Base-by-base conservation (phyloP, 768 basidiomycete genomes). In the Kwoniella sp. region DNA sequence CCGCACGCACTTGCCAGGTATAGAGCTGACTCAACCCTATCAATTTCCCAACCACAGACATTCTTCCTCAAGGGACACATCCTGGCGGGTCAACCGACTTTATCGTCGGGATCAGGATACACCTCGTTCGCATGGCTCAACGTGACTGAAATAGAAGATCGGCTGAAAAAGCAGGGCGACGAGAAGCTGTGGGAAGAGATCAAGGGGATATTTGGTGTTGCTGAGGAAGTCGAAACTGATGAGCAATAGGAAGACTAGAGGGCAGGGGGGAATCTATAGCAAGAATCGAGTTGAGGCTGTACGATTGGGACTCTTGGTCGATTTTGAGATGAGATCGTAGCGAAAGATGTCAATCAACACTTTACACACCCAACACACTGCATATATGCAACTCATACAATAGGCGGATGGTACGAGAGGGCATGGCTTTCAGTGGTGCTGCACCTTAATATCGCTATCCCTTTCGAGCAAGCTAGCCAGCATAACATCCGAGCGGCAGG, bases 11-110 rank as follows among this genome's bases (percentile, higher is more conserved):
- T 68, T 55, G 59, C 59, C 25, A 52, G n/a, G n/a, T n/a, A n/a
- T n/a, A n/a, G n/a, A 51, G 26, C 22, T n/a, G 25, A 31, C 29
- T 5, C 13, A 17, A 5, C 4, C 26, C 23, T 17, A 31, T 63
- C 45, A 30, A 59, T 3, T 54, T 58, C 25, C 13, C 28, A 7
- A 55, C 61, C 17, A 38, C 73, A 96, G 93, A 85, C 90, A 22
- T 99, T 98, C 83, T 91, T 96, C 84, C 90, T 90, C 84, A 96
- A 96, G 79, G 91, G 87, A 22, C 93, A 96, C 76, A 91, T 97
- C 58, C 85, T 97, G 74, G 88, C 91, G 1, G 95, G 95, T 20
- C 90, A 93, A 79, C 89, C 88, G 31, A 83, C 82, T 22, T 87
- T 89, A 20, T 79, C 86, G 31, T 77, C 83, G n/a, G 80, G 84